Evolutionary conservation across 2,329 filamentous ascomycete species (phyloP).

Genomic region (Aspergillus fructus): DNA sequence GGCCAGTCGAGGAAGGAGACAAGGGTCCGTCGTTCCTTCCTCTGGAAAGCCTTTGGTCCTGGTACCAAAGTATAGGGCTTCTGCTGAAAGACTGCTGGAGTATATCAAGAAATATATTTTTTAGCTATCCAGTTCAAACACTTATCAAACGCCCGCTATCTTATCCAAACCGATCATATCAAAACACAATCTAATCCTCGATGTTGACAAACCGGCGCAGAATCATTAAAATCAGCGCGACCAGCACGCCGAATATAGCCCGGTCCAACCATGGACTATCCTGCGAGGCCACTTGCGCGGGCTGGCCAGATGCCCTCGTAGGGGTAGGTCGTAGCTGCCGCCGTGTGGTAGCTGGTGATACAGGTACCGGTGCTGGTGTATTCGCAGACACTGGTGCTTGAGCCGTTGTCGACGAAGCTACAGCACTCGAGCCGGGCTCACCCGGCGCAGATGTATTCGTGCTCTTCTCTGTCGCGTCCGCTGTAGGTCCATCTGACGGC

Average conservation of each 20-base stretch:
- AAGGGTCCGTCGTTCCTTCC: neutral
- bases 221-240: conserved; percentile 12
- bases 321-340: neutral
- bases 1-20: neutral
- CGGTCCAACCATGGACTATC: conserved; percentile 14
- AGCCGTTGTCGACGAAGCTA: neutral
- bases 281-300: neutral
- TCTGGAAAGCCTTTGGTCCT: neutral
- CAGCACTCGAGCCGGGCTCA: neutral
- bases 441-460: neutral
- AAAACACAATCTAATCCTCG: conserved; percentile 1
- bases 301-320: neutral
- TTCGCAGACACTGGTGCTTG: neutral
- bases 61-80: neutral
- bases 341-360: neutral
- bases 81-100: too few relatives aligned
- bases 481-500: neutral
- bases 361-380: neutral
- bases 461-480: neutral
- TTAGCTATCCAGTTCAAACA: neutral
- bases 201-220: conserved; percentile 7
- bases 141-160: neutral
- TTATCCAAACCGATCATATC: neutral
- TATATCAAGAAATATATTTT: neutral
- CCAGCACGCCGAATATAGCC: conserved; percentile 12